These are phyloP conservation scores for Fusarium albidum DNA, from an alignment of 2,329 filamentous ascomycete species.

Conservation along the genomic window DNA sequence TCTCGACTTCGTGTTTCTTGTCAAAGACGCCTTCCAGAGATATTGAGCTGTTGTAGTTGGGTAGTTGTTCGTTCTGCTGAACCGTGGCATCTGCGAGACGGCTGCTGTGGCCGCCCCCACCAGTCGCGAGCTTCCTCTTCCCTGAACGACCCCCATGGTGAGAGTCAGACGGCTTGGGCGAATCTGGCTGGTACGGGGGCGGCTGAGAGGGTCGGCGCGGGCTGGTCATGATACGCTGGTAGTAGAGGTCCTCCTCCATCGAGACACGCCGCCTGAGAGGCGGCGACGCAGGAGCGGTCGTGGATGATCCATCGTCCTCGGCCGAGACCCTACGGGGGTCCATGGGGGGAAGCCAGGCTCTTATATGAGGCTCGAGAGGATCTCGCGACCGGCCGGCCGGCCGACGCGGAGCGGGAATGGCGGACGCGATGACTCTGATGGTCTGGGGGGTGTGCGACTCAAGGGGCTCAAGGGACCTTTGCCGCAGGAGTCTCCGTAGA, in stretches of 20 bases:
- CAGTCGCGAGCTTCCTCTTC: constrained; percentile 31
- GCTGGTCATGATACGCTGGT: constrained; percentile 60
- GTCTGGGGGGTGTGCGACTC: constrained; percentile 38
- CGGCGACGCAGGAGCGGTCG: constrained; percentile 44
- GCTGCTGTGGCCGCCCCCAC: constrained; percentile 30
- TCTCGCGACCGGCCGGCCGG: constrained; percentile 24
- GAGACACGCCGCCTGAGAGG: constrained; percentile 57
- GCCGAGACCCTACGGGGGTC: constrained; percentile 42
- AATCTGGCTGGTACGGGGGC: constrained; percentile 53
- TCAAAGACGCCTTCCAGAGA: constrained; percentile 64
- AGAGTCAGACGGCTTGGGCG: constrained; percentile 25
- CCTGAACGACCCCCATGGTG: constrained; percentile 24
- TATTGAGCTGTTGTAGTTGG: constrained; percentile 65
- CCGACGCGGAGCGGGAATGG: constrained; percentile 32
- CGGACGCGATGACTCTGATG: constrained; percentile 30
- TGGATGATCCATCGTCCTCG: constrained; percentile 46
- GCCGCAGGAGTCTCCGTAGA: constrained; percentile 45
- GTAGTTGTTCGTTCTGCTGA: constrained; percentile 56
- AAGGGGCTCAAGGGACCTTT: constrained; percentile 41
- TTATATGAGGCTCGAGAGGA: constrained; percentile 35
- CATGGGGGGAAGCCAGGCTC: constrained; percentile 43
- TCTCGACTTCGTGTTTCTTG: constrained; percentile 72
- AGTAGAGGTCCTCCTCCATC: constrained; percentile 64
- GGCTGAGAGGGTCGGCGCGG: constrained; percentile 56
- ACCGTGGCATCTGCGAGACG: constrained; percentile 14